A percentile compares a stretch with the other conserved stretches of the same genome.
These are phyloP conservation scores for Diphasiastrum complanatum DNA, from an alignment of 83 land plant species.

Conservation along the genomic window DNA sequence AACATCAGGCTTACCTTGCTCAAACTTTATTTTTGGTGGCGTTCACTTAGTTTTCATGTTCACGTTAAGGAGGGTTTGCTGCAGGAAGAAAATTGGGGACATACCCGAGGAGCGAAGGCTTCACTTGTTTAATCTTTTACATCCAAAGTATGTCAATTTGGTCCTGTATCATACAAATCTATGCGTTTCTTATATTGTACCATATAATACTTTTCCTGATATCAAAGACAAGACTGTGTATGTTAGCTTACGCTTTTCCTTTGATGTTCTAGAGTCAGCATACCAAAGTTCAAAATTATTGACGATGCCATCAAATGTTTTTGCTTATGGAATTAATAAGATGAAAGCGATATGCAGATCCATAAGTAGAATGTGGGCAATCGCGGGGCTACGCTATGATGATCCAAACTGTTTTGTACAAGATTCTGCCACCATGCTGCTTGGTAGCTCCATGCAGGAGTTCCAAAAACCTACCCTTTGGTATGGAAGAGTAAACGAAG, in stretches of 20 bases:
- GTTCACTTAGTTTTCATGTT: too few species aligned
- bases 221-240: background rate
- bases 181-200: background rate
- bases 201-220: background rate
- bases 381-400: constrained; percentile 20
- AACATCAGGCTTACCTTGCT: too few species aligned
- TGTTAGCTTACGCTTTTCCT: background rate
- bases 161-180: background rate
- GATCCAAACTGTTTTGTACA: constrained; percentile 10
- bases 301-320: background rate
- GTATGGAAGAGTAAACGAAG: constrained; percentile 22
- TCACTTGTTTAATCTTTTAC: constrained; percentile 44
- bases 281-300: background rate
- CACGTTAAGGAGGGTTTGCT: too few species aligned
- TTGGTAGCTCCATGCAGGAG: background rate
- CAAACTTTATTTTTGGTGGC: too few species aligned
- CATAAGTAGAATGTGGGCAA: constrained; percentile 22
- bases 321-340: too few species aligned
- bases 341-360: constrained; percentile 10
- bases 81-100: constrained; percentile 81
- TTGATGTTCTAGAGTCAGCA: background rate
- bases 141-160: constrained; percentile 38
- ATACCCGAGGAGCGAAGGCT: constrained; percentile 83
- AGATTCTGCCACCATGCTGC: constrained; percentile 18
- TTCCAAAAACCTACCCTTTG: constrained; percentile 16